These are phyloP conservation scores for Mortierella sp. DNA, from an alignment of 371 early-diverging fungal species.

Conservation along the genomic window DNA sequence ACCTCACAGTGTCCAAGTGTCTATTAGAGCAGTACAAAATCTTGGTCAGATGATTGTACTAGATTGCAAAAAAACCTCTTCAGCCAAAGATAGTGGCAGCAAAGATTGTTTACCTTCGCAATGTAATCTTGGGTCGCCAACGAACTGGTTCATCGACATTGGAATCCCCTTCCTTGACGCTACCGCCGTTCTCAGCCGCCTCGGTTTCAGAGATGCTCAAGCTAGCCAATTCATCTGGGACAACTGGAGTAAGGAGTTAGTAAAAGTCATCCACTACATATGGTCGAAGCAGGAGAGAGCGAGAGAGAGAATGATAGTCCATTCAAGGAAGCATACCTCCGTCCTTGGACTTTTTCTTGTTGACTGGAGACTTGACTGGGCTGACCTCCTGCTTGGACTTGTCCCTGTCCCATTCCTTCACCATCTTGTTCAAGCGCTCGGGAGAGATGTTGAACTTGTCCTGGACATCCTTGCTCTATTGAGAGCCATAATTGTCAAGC, in stretches of 20 bases:
- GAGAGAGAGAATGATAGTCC: background rate
- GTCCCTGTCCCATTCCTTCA: slow-evolving; percentile 66
- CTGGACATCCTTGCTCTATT: slow-evolving; percentile 67
- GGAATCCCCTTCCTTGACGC: slow-evolving; percentile 19
- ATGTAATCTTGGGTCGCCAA: slow-evolving; percentile 59
- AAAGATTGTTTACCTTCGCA: slow-evolving; percentile 57
- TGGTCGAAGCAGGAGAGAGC: background rate
- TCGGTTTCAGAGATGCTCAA: slow-evolving; percentile 55
- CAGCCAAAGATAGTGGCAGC: background rate
- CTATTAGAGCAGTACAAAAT: slow-evolving; percentile 52
- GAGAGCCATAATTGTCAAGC: background rate
- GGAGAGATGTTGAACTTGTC: slow-evolving; percentile 73
- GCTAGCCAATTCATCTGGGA: slow-evolving; percentile 56
- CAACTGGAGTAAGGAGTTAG: background rate
- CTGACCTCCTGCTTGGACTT: slow-evolving; percentile 43
- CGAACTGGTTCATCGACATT: slow-evolving; percentile 14
- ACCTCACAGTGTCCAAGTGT: slow-evolving; percentile 86
- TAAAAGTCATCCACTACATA: background rate
- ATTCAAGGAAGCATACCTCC: too few relatives aligned
- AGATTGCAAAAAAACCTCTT: too few relatives aligned
- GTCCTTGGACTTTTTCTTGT: slow-evolving; percentile 16
- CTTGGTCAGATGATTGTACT: background rate
- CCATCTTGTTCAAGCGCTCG: slow-evolving; percentile 67
- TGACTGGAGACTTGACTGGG: background rate
- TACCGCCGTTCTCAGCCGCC: slow-evolving; percentile 16